Evolutionary conservation across 2,329 filamentous ascomycete genomes (phyloP), one percentile per base, ranked within the genome.

Genomic region (Fusarium penzigii): DNA sequence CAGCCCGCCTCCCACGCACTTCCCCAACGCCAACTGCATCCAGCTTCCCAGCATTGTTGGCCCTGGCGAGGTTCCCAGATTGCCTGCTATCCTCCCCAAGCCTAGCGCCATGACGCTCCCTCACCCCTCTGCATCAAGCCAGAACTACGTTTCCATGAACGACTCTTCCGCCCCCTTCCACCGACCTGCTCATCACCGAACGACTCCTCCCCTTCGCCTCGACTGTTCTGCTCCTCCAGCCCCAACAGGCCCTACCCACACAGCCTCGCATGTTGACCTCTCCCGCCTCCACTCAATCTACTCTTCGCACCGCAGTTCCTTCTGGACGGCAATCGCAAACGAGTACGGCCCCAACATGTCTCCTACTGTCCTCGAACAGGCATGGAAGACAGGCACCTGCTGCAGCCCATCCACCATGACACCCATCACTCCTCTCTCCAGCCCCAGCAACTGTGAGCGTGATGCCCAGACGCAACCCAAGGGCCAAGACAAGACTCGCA

Each of bases 281-380:
- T 75, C 80, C 29, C 86, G 87, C 44, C 84, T 93, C 20, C 81
- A 84, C 44, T 78, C 81, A 54, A 82, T 92, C 60, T 92, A 92
- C 70, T 81, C 85, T 47, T 75, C 81, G 8, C 88, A 90, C 71
- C 84, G 87, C 41, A 77, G 80, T 46, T 81, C 82, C 9, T 92
- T 93, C 74, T 93, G 89, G 89, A 77, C 81, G 34, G 78, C 82
- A 44, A 81, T 93, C 36, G 88, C 88, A 29, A 75, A 82, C 25
- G 87, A 91, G 63, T 92, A 92, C 65, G 88, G 88, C 48, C 70
- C 75, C 13, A 81, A 84, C 34, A 78, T 79, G 2, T 85, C 82
- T 44, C 82, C 87, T 2, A 76, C 79, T 13, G 76, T 84, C 34
- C 77, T 91, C 17, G 88, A 90, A 72, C 85, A 87, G 66, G 84